Evolutionary conservation across 345 rosid genomes (phyloP).

Genomic region (Sonneratia caseolaris): DNA sequence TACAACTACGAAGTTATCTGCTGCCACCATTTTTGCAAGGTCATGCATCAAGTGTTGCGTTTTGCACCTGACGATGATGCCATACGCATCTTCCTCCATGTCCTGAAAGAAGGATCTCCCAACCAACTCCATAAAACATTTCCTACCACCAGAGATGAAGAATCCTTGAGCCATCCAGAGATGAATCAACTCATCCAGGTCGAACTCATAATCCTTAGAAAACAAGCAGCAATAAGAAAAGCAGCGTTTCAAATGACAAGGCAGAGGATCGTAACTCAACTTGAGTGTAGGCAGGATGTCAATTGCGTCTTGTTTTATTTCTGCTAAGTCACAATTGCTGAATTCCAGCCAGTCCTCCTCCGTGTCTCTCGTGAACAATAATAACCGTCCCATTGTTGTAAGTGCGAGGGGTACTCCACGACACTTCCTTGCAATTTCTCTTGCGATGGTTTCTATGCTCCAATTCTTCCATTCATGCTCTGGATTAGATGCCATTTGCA

Average conservation of each 20-base stretch:
- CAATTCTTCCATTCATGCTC: not conserved
- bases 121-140: not conserved
- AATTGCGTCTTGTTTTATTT: not conserved
- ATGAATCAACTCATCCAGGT: not conserved
- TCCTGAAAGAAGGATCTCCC: slow-evolving; percentile 17
- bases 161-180: slow-evolving; percentile 19
- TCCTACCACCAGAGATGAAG: not conserved
- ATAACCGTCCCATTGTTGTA: not conserved
- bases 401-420: not conserved
- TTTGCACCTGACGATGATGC: not conserved
- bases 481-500: not conserved
- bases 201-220: slow-evolving; percentile 12
- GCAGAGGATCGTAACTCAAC: slow-evolving; percentile 15
- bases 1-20: not conserved
- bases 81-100: not conserved
- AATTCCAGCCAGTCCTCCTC: slow-evolving; percentile 7
- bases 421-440: not conserved
- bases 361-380: not conserved
- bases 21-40: slow-evolving; percentile 3
- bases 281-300: slow-evolving; percentile 10
- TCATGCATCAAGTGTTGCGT: slow-evolving; percentile 21
- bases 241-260: slow-evolving; percentile 13
- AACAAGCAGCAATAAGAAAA: slow-evolving; percentile 17
- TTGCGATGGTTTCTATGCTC: not conserved
- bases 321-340: not conserved